A percentile compares a stretch with the other conserved stretches of the same genome.
Evolutionary conservation across 163 green algal species (phyloP).

Genomic region (Chloromonas sp.): DNA sequence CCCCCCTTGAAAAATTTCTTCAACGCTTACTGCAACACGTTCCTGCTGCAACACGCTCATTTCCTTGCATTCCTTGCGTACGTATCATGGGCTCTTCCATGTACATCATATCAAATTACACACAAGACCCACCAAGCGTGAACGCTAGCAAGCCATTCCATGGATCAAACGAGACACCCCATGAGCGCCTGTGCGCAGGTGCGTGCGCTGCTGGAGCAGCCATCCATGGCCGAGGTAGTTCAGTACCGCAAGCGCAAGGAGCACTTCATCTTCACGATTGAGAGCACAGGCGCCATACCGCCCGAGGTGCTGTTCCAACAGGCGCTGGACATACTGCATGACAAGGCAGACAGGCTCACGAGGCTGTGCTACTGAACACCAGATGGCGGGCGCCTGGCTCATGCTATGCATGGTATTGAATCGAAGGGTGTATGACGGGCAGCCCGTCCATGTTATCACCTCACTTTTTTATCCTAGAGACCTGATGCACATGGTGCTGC

Average conservation of each 20-base stretch:
- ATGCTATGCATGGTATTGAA: too few relatives aligned
- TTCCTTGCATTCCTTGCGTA: too few relatives aligned
- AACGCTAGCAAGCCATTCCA: not conserved
- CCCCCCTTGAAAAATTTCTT: too few relatives aligned
- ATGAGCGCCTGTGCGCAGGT: constrained; percentile 26
- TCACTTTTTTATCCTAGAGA: too few relatives aligned
- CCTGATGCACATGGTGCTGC: too few relatives aligned
- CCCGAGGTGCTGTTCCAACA: constrained; percentile 60
- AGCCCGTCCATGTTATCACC: too few relatives aligned
- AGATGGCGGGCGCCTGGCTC: too few relatives aligned
- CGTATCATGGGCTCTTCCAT: too few relatives aligned
- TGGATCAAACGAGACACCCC: not conserved
- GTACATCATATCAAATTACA: not conserved
- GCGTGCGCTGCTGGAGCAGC: constrained; percentile 58
- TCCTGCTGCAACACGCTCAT: too few relatives aligned
- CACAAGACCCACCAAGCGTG: not conserved
- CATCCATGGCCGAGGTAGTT: constrained; percentile 55
- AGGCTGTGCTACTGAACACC: not conserved
- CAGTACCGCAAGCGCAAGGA: constrained; percentile 85
- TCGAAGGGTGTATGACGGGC: too few relatives aligned
- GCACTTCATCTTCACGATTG: constrained; percentile 97
- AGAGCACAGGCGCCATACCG: constrained; percentile 77
- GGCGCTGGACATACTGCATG: constrained; percentile 57
- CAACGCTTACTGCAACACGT: too few relatives aligned
- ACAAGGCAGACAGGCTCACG: constrained; percentile 23